Percentiles rank a stretch among this genome's conserved stretches.
Conservation (phyloP, 1,284 basidiomycete genomes). For the Entoloma clypeatum region DNA sequence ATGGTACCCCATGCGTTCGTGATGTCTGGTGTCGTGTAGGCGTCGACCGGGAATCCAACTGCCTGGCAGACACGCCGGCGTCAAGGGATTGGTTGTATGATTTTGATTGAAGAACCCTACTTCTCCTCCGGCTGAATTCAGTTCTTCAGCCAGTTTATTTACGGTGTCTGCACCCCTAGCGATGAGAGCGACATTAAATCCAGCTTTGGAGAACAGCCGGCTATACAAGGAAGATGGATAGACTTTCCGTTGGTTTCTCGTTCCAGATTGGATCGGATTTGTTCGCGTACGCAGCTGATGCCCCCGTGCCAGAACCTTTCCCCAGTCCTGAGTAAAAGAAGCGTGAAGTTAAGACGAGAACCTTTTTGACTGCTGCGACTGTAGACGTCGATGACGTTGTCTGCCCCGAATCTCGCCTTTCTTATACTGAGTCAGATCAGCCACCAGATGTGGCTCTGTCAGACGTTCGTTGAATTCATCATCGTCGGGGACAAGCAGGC, state of each 20-base stretch:
- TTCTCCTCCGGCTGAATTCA: conserved; percentile 57
- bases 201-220: conserved; percentile 58
- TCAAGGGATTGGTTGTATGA: not conserved
- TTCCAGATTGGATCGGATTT: not conserved
- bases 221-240: conserved; percentile 30
- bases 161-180: conserved; percentile 56
- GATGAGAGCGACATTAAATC: conserved; percentile 67
- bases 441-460: no score
- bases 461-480: no score
- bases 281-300: conserved; percentile 14
- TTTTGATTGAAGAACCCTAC: conserved; percentile 37
- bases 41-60: conserved; percentile 52
- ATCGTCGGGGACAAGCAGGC: no score
- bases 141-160: conserved; percentile 49
- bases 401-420: no score
- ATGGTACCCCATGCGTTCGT: conserved; percentile 52
- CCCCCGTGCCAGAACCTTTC: conserved; percentile 15
- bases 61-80: conserved; percentile 38
- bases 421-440: no score
- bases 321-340: conserved; percentile 16
- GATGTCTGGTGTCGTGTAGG: conserved; percentile 54
- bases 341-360: no score
- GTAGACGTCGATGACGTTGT: no score
- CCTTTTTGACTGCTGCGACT: no score
- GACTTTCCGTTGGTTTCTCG: not conserved